These are phyloP conservation scores for Fusarium brevicatenulatum DNA, from an alignment of 2,329 filamentous ascomycete species.

Conservation along the genomic window DNA sequence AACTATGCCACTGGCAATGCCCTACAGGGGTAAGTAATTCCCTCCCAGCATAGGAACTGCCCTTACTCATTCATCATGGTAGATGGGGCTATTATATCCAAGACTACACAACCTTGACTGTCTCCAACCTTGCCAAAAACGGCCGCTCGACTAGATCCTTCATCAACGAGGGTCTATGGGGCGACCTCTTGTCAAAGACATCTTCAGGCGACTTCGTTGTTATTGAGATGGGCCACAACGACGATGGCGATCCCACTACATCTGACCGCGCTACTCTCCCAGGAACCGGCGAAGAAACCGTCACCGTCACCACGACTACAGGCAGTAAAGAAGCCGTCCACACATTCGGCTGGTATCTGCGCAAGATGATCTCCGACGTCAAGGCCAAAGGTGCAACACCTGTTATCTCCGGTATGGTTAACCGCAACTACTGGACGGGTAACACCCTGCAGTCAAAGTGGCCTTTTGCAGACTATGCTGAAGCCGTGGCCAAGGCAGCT, in stretches of 20 bases:
- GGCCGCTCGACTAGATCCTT: background rate
- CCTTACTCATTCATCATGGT: background rate
- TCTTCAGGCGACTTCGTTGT: background rate
- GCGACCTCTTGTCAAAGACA: background rate
- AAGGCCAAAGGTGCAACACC: background rate
- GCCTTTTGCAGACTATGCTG: background rate
- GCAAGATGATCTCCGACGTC: background rate
- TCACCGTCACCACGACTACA: background rate
- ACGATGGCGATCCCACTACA: background rate
- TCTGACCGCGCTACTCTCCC: background rate
- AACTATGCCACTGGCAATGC: background rate
- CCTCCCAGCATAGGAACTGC: rapidly evolving
- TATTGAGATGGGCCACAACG: background rate
- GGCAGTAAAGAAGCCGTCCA: background rate
- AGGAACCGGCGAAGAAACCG: background rate
- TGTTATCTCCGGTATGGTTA: background rate
- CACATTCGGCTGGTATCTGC: background rate
- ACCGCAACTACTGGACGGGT: background rate
- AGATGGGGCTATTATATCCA: background rate
- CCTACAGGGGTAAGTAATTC: rapidly evolving
- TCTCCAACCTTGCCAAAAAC: background rate
- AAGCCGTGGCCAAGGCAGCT: background rate
- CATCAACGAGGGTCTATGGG: background rate
- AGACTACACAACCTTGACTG: background rate
- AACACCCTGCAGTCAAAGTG: background rate